A percentile compares a stretch with the other conserved stretches of the same genome.
Conservation (phyloP, 2,329 filamentous ascomycete genomes). For the Pseudogymnoascus sp. region DNA sequence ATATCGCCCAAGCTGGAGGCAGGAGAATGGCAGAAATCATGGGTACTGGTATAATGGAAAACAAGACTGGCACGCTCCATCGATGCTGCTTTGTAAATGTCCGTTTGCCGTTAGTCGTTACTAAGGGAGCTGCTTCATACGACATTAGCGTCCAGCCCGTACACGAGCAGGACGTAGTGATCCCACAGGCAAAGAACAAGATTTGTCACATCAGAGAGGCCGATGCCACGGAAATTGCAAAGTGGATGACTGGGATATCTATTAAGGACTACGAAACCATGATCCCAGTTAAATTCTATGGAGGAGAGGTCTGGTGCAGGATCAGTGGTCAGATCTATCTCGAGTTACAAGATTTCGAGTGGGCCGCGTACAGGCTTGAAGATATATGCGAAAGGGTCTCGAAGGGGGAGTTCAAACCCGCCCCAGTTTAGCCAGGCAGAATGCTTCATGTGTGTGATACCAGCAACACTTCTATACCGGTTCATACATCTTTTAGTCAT, state of each 20-base stretch:
- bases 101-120: slow-evolving; percentile 51
- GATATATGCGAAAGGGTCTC: slow-evolving; percentile 45
- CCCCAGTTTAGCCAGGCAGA: not conserved
- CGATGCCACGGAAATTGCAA: not conserved
- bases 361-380: slow-evolving; percentile 40
- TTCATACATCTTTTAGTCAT: too few species aligned
- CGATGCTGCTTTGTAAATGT: slow-evolving; percentile 68
- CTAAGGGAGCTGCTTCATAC: slow-evolving; percentile 12
- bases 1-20: slow-evolving; percentile 57
- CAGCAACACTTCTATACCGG: too few species aligned
- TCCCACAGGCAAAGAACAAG: not conserved
- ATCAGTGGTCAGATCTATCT: slow-evolving; percentile 78
- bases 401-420: slow-evolving; percentile 26
- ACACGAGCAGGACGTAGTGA: not conserved
- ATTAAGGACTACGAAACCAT: slow-evolving; percentile 62
- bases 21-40: slow-evolving; percentile 51
- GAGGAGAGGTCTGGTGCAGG: slow-evolving; percentile 58
- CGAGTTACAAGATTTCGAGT: slow-evolving; percentile 70
- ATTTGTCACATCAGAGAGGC: not conserved
- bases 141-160: not conserved
- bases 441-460: too few species aligned
- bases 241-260: slow-evolving; percentile 50
- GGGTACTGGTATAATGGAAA: slow-evolving; percentile 66
- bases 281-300: slow-evolving; percentile 55
- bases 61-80: slow-evolving; percentile 50